phyloP scores from a whole-genome alignment of 805 yeast genomes.

The Teunomyces barrocoloradensis region DNA sequence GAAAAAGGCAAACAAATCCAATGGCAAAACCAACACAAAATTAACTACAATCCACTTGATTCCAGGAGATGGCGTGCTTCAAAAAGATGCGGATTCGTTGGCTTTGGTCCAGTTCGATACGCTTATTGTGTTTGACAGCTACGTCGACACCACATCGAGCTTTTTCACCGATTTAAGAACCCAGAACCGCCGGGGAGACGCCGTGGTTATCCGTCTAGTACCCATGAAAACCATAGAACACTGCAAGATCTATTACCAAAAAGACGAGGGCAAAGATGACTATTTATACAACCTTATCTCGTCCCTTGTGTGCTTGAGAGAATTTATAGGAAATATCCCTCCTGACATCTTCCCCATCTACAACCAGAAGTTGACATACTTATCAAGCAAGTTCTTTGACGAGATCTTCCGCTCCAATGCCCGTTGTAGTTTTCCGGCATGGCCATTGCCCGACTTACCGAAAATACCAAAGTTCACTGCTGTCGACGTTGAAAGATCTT shows the following conservation, averaged over 20 bases:
- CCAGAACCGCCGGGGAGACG: slow-evolving; percentile 27
- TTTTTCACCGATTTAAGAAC: slow-evolving; percentile 25
- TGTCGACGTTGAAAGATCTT: slow-evolving; percentile 74
- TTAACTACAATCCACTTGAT: slow-evolving; percentile 13
- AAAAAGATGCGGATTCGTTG: slow-evolving; percentile 23
- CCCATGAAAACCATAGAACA: slow-evolving; percentile 86
- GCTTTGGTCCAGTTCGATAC: slow-evolving; percentile 47
- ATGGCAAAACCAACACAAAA: slow-evolving; percentile 1
- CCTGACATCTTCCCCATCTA: slow-evolving; percentile 76
- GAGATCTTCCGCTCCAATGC: slow-evolving; percentile 17
- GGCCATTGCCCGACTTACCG: slow-evolving; percentile 82
- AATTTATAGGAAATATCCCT: slow-evolving; percentile 77
- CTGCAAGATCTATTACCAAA: slow-evolving; percentile 51
- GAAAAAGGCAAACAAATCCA: slow-evolving; percentile 12
- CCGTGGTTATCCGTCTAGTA: slow-evolving; percentile 66
- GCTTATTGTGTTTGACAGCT: slow-evolving; percentile 61
- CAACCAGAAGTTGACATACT: slow-evolving; percentile 58
- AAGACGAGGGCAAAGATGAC: slow-evolving; percentile 21
- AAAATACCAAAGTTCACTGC: slow-evolving; percentile 60
- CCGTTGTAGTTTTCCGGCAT: slow-evolving; percentile 30
- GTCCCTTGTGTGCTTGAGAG: slow-evolving; percentile 78
- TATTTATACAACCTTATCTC: slow-evolving; percentile 71
- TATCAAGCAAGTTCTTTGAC: slow-evolving; percentile 58
- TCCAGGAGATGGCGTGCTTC: slow-evolving; percentile 14
- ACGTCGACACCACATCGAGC: slow-evolving; percentile 44